Percentiles rank a stretch among this genome's conserved stretches.
These are phyloP conservation scores for Crithidia expoeki DNA, from an alignment of 208 protist genomes.

Conservation along the genomic window DNA sequence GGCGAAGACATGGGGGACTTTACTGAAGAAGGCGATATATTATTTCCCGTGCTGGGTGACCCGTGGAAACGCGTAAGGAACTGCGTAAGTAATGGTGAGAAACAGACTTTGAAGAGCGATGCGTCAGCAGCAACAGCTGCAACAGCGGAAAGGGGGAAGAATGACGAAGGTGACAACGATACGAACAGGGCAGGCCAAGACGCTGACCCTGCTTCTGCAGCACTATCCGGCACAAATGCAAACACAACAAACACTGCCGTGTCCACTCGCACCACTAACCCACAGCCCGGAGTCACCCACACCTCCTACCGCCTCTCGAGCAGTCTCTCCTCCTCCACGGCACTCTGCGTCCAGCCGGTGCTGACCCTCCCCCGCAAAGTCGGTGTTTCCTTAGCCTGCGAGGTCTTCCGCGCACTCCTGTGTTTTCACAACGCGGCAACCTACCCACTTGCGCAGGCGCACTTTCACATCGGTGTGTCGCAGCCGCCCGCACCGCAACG, in stretches of 20 bases:
- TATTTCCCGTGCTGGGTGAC: conserved; percentile 57
- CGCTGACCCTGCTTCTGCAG: neutral
- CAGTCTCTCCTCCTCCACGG: conserved; percentile 19
- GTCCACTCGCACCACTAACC: neutral
- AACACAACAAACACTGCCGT: conserved; percentile 7
- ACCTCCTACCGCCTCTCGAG: neutral
- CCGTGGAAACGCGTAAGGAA: conserved; percentile 21
- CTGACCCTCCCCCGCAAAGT: conserved; percentile 59
- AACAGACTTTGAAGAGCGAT: neutral
- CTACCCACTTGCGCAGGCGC: conserved; percentile 46
- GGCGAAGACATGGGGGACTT: conserved; percentile 39
- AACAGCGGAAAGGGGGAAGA: neutral
- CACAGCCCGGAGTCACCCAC: neutral
- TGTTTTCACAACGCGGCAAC: conserved; percentile 69
- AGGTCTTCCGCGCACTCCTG: conserved; percentile 69
- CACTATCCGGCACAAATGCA: neutral
- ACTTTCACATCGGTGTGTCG: conserved; percentile 40
- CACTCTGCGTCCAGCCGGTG: conserved; percentile 45
- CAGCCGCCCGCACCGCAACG: conserved; percentile 29
- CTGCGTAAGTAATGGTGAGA: neutral
- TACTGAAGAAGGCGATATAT: conserved; percentile 75
- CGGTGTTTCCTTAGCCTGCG: conserved; percentile 52
- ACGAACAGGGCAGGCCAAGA: neutral
- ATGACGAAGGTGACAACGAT: neutral
- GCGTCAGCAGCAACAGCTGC: neutral